These are phyloP conservation scores for Mentha longifolia DNA, from an alignment of 257 asterid species.

Conservation along the genomic window DNA sequence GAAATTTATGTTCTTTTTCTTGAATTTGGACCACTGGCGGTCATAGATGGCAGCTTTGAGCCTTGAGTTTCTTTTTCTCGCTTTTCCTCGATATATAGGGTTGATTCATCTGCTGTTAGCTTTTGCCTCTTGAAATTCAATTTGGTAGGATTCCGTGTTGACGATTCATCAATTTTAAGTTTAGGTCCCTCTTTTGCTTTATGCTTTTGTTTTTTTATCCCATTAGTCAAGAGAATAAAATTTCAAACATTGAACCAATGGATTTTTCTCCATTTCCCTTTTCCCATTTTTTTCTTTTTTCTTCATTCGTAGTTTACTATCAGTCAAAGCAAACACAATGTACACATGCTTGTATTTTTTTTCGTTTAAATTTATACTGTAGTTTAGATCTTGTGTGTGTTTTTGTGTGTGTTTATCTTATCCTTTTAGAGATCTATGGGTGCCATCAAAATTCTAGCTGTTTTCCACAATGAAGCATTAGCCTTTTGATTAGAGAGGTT, in stretches of 20 bases:
- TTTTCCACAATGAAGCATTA: slow-evolving; percentile 4
- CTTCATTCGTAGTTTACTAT: slow-evolving; percentile 21
- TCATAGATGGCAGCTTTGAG: slow-evolving; percentile 21
- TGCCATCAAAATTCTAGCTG: slow-evolving; percentile 18
- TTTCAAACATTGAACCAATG: slow-evolving; percentile 40
- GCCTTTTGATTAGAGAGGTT: slow-evolving; percentile 19
- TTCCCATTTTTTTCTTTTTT: slow-evolving; percentile 19
- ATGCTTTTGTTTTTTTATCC: slow-evolving; percentile 44
- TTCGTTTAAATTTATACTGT: not conserved
- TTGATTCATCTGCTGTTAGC: slow-evolving; percentile 46
- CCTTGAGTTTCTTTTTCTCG: slow-evolving; percentile 22
- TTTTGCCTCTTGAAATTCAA: slow-evolving; percentile 46
- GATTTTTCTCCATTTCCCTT: slow-evolving; percentile 28
- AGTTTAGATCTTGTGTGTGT: slow-evolving; percentile 32
- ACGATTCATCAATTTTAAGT: slow-evolving; percentile 33
- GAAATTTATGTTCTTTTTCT: slow-evolving; percentile 5
- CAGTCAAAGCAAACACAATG: slow-evolving; percentile 21
- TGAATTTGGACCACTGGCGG: slow-evolving; percentile 1
- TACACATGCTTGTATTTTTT: slow-evolving; percentile 18
- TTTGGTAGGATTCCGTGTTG: slow-evolving; percentile 46
- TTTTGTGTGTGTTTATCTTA: slow-evolving; percentile 2
- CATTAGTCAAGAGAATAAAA: slow-evolving; percentile 34
- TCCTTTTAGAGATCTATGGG: slow-evolving; percentile 33
- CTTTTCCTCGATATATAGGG: slow-evolving; percentile 15
- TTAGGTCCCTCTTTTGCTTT: slow-evolving; percentile 40